Evolutionary conservation across 2,329 filamentous ascomycete genomes (phyloP).

Genomic region (Ophiocordyceps camponoti-floridani): DNA sequence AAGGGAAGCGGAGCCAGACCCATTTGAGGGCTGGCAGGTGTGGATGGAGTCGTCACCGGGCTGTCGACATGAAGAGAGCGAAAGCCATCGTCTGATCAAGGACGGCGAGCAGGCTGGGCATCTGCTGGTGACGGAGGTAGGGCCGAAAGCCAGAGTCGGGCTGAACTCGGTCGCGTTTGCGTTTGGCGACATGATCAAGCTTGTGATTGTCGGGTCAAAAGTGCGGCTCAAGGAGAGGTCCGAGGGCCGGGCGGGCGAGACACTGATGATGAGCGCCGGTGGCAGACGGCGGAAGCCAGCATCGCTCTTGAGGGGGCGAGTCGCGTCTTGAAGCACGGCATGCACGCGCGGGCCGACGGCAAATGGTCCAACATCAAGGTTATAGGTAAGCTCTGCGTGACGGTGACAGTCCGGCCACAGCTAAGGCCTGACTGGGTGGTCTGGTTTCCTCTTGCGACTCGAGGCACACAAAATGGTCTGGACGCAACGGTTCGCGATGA

Average conservation of each 20-base stretch:
- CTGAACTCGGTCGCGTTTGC: conserved; percentile 48
- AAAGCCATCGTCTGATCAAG: conserved; percentile 25
- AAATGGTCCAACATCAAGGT: background rate
- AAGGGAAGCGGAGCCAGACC: conserved; percentile 7
- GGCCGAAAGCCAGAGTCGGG: conserved; percentile 46
- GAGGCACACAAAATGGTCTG: too few species aligned
- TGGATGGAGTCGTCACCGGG: conserved; percentile 33
- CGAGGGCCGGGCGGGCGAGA: conserved; percentile 11
- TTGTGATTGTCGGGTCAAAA: conserved; percentile 44
- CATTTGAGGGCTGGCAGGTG: conserved; percentile 29
- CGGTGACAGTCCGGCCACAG: background rate
- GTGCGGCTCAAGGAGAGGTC: conserved; percentile 38
- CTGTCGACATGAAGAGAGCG: conserved; percentile 23
- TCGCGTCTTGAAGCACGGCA: background rate
- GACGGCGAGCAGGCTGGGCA: conserved; percentile 25
- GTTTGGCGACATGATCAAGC: conserved; percentile 55
- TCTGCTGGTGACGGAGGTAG: conserved; percentile 47
- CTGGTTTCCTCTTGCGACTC: too few species aligned
- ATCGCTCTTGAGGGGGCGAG: conserved; percentile 5
- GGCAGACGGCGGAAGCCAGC: conserved; percentile 20
- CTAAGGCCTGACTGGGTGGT: background rate
- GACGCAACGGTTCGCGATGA: too few species aligned
- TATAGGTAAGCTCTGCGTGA: background rate
- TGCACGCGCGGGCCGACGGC: background rate
- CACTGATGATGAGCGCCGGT: conserved; percentile 16